Evolutionary conservation across 805 yeast genomes (phyloP), one percentile per base, ranked within the genome.

Genomic region (Candida chauliodis): DNA sequence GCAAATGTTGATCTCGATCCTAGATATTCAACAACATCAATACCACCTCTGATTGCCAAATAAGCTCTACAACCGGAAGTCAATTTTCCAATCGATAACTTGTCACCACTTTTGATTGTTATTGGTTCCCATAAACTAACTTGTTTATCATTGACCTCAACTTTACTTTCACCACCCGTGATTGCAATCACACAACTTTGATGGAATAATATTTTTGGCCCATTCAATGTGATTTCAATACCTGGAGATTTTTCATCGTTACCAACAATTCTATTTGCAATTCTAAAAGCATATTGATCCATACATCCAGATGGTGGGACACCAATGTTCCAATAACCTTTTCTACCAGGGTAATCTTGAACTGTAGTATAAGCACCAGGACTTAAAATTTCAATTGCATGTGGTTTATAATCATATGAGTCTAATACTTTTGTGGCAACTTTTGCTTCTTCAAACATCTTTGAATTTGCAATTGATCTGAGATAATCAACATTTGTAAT

Each of bases 221-320:
- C 99, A 36, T 66, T 76, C 51, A 91, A 68, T 2, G 98, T 93
- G 41, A 86, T 71, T 64, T 91, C 99, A 55, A 91, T 73, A 24
- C 95, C 96, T 5, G 98, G 96, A 8, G 96, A 84, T 31, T 73
- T 67, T 46, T 71, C 64, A 49, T 81, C 76, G 62, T 91, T 93
- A 43, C 97, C 98, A 31, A 91, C 98, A 53, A 87, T 79, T 56
- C 84, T 71, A 69, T 91, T 91, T 15, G 96, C 96, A 45, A 87
- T 59, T 52, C 96, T 75, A 69, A 90, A 90, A 4, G 97, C 81
- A 53, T 81, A 90, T 44, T 81, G 77, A 63, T 91, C 99, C 98
- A 91, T 93, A 43, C 98, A 96, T 32, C 99, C 99, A 28, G 96
- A 87, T 6, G 98, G 98, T 18, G 99, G 99, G 40, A 91, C 98